Evolutionary conservation across 1,284 basidiomycete genomes (phyloP), one percentile per base, ranked within the genome.

Genomic region (Somion occarium): DNA sequence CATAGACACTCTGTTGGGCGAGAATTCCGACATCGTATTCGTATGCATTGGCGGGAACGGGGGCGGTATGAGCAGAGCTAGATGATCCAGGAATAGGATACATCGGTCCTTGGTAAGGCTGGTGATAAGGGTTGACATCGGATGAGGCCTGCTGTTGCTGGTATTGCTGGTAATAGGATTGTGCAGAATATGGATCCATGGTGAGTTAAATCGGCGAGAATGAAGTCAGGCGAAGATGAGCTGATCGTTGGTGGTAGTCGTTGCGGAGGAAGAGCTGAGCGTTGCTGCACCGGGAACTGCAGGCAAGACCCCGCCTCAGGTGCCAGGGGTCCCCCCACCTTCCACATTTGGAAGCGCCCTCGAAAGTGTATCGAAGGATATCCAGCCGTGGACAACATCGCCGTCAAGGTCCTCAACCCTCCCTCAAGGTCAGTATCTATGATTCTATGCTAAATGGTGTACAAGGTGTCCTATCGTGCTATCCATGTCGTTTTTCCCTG

Each of bases 11-110:
- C 66, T 91, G 89, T 63, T 92, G 89, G 4, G 89, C 89, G 42
- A 91, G 75, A 52, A 91, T 90, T 20, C 88, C 88, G 43, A 92
- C 89, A 66, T 92, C 88, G 63, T 92, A 92, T 66, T 92, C 88
- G 65, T 91, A 91, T 15, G 89, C 88, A 62, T 92, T 92, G n/a
- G 88, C 84, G 38, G 88, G 89, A 9, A 91, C 84, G n/a, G 87
- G 88, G 1, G 87, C 86, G 51, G 63, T 78, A 63, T 88, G 85
- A 11, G 80, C 70, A n/a, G 85, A 82, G 11, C 68, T 65, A 3
- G 83, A 79, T 25, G 80, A 71, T 22, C 82, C 82, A 9, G 81
- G 74, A 41, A 82, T 69, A 20, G 88, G 77, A 62, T 78, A 88
- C 59, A 85, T 82, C 38, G 86, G 85, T n/a, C 83, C 85, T 63